Evolutionary conservation across 2,329 filamentous ascomycete species (phyloP).

Genomic region (Xylariaceae sp.): DNA sequence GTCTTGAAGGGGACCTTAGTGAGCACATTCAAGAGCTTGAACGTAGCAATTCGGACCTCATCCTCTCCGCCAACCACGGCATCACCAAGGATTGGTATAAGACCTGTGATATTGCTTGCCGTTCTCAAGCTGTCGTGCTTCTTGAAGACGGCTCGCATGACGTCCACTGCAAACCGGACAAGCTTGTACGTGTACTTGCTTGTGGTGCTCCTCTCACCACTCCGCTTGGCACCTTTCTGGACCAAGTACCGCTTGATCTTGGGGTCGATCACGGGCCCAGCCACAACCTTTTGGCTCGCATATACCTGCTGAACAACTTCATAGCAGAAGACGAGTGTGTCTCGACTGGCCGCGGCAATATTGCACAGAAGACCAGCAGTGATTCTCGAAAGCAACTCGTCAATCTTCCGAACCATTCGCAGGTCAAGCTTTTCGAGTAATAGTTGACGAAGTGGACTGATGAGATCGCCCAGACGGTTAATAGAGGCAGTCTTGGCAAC

Average conservation of each 20-base stretch:
- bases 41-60: slow-evolving; percentile 83
- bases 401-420: slow-evolving; percentile 81
- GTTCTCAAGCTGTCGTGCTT: slow-evolving; percentile 80
- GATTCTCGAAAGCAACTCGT: slow-evolving; percentile 79
- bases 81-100: slow-evolving; percentile 85
- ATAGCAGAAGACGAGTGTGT: slow-evolving; percentile 91
- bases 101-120: slow-evolving; percentile 72
- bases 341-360: slow-evolving; percentile 67
- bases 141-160: slow-evolving; percentile 77
- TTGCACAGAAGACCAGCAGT: slow-evolving; percentile 80
- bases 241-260: slow-evolving; percentile 70
- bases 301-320: slow-evolving; percentile 88
- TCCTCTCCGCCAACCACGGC: slow-evolving; percentile 78
- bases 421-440: slow-evolving; percentile 79
- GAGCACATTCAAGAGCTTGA: slow-evolving; percentile 78
- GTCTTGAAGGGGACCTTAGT: slow-evolving; percentile 76
- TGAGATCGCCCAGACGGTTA: slow-evolving; percentile 64
- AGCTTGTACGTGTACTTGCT: slow-evolving; percentile 84
- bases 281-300: slow-evolving; percentile 50
- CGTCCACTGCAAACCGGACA: slow-evolving; percentile 78
- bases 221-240: slow-evolving; percentile 72
- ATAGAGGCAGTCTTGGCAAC: slow-evolving; percentile 79
- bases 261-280: slow-evolving; percentile 53
- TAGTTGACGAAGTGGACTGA: slow-evolving; percentile 72
- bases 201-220: slow-evolving; percentile 63